Conservation (phyloP, 441 rosid genomes). For the Mallotus japonicus region DNA sequence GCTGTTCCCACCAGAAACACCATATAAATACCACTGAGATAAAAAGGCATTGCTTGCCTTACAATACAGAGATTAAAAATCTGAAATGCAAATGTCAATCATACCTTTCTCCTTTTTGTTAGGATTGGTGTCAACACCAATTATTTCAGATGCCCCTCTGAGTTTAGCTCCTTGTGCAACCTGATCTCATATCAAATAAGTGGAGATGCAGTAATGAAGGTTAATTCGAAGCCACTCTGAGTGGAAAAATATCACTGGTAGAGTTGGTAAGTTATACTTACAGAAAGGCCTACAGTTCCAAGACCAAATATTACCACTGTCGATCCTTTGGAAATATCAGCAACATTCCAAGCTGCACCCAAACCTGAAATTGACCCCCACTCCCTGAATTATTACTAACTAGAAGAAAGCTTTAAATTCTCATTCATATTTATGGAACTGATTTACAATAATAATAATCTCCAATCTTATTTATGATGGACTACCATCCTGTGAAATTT, state of each 20-base stretch:
- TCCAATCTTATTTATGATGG: background rate
- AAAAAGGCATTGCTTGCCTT: slow-evolving; percentile 5
- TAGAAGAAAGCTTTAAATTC: background rate
- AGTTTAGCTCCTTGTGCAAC: slow-evolving; percentile 93
- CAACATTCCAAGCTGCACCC: slow-evolving; percentile 99
- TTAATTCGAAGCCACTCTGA: background rate
- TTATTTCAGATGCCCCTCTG: slow-evolving; percentile 78
- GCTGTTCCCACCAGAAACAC: slow-evolving; percentile 45
- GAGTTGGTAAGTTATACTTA: slow-evolving; percentile 34
- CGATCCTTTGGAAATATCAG: slow-evolving; percentile 69
- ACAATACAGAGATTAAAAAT: background rate
- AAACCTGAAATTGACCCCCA: slow-evolving; percentile 46
- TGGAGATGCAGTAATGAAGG: background rate
- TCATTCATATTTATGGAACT: background rate
- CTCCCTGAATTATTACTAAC: background rate
- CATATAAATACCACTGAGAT: slow-evolving; percentile 15
- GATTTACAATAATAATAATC: background rate
- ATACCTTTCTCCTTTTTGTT: slow-evolving; percentile 68
- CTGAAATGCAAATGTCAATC: slow-evolving; percentile 5
- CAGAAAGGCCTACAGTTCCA: slow-evolving; percentile 92
- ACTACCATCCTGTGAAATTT: background rate
- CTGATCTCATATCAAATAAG: slow-evolving; percentile 33
- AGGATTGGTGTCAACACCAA: slow-evolving; percentile 82
- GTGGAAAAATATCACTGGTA: background rate
- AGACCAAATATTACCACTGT: slow-evolving; percentile 85